Evolutionary conservation across 352 stramenopile species (phyloP).

Genomic region (Plasmopara viticola): DNA sequence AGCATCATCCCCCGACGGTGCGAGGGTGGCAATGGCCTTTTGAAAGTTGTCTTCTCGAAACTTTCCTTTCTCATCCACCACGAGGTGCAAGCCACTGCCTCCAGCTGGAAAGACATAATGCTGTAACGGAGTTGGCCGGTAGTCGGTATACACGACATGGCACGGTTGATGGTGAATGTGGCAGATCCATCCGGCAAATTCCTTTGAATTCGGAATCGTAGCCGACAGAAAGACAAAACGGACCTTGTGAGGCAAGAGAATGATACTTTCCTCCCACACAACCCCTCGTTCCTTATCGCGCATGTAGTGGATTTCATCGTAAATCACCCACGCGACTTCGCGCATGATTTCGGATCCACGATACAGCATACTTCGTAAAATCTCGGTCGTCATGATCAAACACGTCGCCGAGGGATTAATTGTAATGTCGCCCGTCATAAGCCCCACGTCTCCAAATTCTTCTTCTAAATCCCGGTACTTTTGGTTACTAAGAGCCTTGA

Average conservation of each 20-base stretch:
- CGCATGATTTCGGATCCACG: slow-evolving; percentile 96
- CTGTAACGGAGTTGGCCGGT: slow-evolving; percentile 97
- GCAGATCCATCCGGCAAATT: slow-evolving; percentile 97
- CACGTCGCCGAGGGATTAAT: slow-evolving; percentile 98
- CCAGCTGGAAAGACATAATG: slow-evolving; percentile 98
- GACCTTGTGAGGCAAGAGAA: slow-evolving; percentile 97
- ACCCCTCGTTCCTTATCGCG: slow-evolving; percentile 97
- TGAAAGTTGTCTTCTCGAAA: slow-evolving; percentile 98
- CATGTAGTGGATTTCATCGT: slow-evolving; percentile 99
- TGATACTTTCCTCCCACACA: slow-evolving; percentile 99
- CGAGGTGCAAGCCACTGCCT: slow-evolving; percentile 95
- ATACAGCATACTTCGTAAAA: slow-evolving; percentile 98
- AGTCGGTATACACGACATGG: slow-evolving; percentile 99
- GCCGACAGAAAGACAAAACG: slow-evolving; percentile 98
- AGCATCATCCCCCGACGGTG: slow-evolving; percentile 46
- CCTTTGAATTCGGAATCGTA: slow-evolving; percentile 97
- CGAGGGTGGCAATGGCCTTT: slow-evolving; percentile 85
- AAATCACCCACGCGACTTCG: slow-evolving; percentile 99
- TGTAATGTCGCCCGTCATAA: slow-evolving; percentile 99
- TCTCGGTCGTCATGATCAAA: slow-evolving; percentile 98
- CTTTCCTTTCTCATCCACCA: slow-evolving; percentile 98
- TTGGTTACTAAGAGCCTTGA: slow-evolving; percentile 99
- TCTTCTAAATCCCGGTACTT: slow-evolving; percentile 98
- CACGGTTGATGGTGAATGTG: slow-evolving; percentile 99
- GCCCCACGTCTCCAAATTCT: slow-evolving; percentile 92